phyloP scores from a whole-genome alignment of 2,329 filamentous ascomycete species.

The Coccinonectria pachysandricola region DNA sequence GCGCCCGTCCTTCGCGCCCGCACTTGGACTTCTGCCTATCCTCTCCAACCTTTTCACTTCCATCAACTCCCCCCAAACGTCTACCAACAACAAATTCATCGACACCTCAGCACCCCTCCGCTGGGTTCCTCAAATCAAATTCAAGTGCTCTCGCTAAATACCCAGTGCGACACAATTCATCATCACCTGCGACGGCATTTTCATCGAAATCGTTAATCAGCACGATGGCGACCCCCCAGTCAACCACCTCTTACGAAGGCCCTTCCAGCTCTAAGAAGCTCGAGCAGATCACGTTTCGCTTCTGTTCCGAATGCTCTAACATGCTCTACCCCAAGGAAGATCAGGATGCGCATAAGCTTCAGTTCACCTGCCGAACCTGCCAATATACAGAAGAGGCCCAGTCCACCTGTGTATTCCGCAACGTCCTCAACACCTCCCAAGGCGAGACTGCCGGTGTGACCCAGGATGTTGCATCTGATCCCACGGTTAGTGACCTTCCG shows the following conservation, averaged over 20 bases:
- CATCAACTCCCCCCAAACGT: too few species aligned
- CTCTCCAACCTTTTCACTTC: too few species aligned
- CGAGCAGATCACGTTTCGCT: constrained; percentile 89
- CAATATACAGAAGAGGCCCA: constrained; percentile 79
- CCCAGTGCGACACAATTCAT: too few species aligned
- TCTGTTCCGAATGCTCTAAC: constrained; percentile 98
- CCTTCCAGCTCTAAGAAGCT: constrained; percentile 38
- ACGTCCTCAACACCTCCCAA: constrained; percentile 81
- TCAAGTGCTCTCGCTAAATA: too few species aligned
- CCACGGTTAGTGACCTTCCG: constrained; percentile 74
- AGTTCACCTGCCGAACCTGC: constrained; percentile 95
- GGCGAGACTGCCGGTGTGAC: constrained; percentile 96
- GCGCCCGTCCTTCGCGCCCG: too few species aligned
- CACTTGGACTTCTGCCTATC: too few species aligned
- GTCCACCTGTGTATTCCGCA: constrained; percentile 90
- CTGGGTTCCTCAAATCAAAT: too few species aligned
- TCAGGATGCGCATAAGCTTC: constrained; percentile 67
- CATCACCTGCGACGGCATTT: too few species aligned
- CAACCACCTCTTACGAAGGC: constrained; percentile 26
- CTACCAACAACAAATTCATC: too few species aligned
- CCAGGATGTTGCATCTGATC: constrained; percentile 92
- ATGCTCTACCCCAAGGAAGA: constrained; percentile 97
- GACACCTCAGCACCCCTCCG: too few species aligned
- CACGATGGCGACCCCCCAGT: constrained; percentile 48
- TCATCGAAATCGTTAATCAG: too few species aligned